Evolutionary conservation across 1,284 basidiomycete genomes (phyloP).

Genomic region (Apiotrichum gracile): DNA sequence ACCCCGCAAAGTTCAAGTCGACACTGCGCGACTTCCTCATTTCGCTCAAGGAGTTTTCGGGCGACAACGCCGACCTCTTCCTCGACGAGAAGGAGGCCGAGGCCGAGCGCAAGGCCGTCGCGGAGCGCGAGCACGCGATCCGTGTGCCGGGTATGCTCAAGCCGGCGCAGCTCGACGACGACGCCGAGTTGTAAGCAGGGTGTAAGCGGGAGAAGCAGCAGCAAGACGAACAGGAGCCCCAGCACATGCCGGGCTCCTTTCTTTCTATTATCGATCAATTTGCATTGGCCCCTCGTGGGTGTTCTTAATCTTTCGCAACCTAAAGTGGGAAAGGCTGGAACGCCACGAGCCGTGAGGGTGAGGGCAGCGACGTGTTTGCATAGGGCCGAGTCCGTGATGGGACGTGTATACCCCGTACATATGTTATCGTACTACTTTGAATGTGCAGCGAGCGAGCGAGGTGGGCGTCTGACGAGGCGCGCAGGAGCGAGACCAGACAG

Average conservation of each 20-base stretch:
- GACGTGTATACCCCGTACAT: slow-evolving; percentile 6
- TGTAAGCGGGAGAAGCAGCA: neutral
- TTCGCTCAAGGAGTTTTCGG: slow-evolving; percentile 84
- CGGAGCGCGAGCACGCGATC: slow-evolving; percentile 81
- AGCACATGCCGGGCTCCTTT: neutral
- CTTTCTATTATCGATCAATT: neutral
- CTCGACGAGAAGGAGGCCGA: slow-evolving; percentile 94
- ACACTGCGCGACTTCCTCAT: slow-evolving; percentile 75
- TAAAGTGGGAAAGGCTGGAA: too few species aligned
- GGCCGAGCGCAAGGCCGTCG: slow-evolving; percentile 59
- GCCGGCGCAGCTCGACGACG: slow-evolving; percentile 80
- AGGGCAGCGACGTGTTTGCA: slow-evolving; percentile 2
- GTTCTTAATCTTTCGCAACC: neutral
- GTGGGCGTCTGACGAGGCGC: neutral
- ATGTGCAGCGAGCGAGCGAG: neutral
- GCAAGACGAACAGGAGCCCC: neutral
- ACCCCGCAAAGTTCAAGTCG: slow-evolving; percentile 89
- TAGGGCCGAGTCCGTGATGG: neutral
- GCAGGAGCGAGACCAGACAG: too few species aligned
- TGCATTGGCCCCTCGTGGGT: neutral
- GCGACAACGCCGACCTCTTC: slow-evolving; percentile 78
- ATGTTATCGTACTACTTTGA: slow-evolving; percentile 5
- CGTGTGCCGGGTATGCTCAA: slow-evolving; percentile 98
- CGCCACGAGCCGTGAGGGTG: neutral
- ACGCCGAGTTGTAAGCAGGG: slow-evolving; percentile 51